A percentile compares a stretch with the other conserved stretches of the same genome.
Evolutionary conservation across 139 green algal genomes (phyloP).

Genomic region (Eudorina sp.): DNA sequence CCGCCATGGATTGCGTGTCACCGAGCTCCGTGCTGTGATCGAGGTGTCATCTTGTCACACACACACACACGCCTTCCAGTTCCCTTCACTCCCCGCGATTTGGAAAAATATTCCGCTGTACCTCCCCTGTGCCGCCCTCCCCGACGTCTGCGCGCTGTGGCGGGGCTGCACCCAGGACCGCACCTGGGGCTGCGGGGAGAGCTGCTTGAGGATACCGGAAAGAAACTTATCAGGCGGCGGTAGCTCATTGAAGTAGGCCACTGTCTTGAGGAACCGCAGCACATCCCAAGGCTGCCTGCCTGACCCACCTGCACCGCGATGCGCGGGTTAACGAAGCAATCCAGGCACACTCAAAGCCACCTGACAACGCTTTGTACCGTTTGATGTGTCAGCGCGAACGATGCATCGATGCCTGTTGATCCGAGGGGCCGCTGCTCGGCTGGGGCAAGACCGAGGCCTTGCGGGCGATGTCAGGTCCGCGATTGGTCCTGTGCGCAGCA

Average conservation of each 20-base stretch:
- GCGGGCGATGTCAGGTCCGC: background rate
- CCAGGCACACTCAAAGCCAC: background rate
- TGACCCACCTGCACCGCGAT: background rate
- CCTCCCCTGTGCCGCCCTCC: no score
- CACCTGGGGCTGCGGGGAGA: conserved; percentile 1
- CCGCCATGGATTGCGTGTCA: no score
- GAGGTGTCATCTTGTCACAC: no score
- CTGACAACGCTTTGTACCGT: background rate
- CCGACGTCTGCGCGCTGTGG: no score
- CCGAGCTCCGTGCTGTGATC: no score
- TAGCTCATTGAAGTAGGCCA: conserved; percentile 85
- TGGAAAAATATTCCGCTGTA: no score
- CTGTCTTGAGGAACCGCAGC: conserved; percentile 81
- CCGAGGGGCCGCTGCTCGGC: background rate
- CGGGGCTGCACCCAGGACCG: no score
- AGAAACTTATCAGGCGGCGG: conserved; percentile 56
- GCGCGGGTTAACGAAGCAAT: background rate
- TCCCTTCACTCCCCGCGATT: no score
- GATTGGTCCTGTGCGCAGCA: background rate
- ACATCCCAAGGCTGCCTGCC: conserved; percentile 84
- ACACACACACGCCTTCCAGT: no score
- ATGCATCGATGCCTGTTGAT: background rate
- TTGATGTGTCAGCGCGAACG: background rate
- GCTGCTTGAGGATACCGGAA: conserved; percentile 30
- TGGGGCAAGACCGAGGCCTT: background rate